phyloP scores from a whole-genome alignment of 2,329 filamentous ascomycete species.

The Graphilbum fragrans region DNA sequence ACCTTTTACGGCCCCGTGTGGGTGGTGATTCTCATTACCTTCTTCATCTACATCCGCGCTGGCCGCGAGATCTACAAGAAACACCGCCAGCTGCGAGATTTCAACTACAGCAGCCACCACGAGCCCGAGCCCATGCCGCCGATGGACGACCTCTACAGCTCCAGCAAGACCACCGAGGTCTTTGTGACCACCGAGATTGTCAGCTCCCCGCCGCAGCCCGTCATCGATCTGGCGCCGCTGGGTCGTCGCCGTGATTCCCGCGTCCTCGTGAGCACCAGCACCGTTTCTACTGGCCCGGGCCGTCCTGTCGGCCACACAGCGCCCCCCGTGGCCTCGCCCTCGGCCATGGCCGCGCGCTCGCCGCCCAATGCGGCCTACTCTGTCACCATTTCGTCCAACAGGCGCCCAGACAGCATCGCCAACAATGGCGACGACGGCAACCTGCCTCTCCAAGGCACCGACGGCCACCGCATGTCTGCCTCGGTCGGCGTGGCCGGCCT shows the following conservation, averaged over 20 bases:
- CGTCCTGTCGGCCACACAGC: too few species aligned
- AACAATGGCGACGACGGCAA: constrained; percentile 7
- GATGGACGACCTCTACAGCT: constrained; percentile 31
- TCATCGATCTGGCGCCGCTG: constrained; percentile 21
- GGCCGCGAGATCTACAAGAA: constrained; percentile 57
- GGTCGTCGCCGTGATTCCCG: constrained; percentile 10
- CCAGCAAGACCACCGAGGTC: constrained; percentile 51
- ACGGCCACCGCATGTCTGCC: background rate
- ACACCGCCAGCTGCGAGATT: constrained; percentile 46
- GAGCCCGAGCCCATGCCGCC: constrained; percentile 25
- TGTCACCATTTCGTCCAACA: constrained; percentile 34
- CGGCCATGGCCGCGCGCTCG: background rate
- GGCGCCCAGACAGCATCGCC: constrained; percentile 11
- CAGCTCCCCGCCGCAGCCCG: constrained; percentile 8
- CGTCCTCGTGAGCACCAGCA: too few species aligned
- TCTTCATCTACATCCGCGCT: constrained; percentile 54
- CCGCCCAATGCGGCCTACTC: constrained; percentile 25
- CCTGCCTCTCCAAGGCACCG: background rate
- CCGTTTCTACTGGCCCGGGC: too few species aligned
- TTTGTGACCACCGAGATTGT: constrained; percentile 42
- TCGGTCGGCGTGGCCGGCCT: background rate
- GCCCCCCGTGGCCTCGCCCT: too few species aligned
- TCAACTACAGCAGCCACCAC: constrained; percentile 38
- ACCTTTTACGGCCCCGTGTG: constrained; percentile 65
- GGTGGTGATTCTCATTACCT: constrained; percentile 48